Evolutionary conservation across 257 asterid species (phyloP).

Genomic region (Sherardia arvensis): DNA sequence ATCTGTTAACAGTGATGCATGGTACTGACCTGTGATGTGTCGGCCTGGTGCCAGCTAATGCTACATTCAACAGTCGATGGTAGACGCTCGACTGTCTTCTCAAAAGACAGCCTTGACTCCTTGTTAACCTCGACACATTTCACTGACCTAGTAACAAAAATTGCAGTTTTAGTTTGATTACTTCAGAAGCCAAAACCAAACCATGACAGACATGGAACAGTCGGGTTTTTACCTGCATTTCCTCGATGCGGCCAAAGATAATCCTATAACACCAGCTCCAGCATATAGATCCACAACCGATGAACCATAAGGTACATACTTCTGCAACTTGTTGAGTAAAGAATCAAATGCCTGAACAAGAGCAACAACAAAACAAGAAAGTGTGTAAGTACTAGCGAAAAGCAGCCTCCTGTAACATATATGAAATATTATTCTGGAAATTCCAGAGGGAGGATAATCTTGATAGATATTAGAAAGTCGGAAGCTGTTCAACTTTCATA

Average conservation of each 20-base stretch:
- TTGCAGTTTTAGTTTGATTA: neutral
- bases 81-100: slow-evolving; percentile 78
- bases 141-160: slow-evolving; percentile 51
- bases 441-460: neutral
- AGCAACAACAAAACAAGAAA: neutral
- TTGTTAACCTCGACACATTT: slow-evolving; percentile 92
- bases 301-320: slow-evolving; percentile 71
- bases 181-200: neutral
- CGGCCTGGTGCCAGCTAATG: slow-evolving; percentile 97
- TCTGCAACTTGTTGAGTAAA: slow-evolving; percentile 66
- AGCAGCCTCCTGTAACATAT: neutral
- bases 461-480: neutral
- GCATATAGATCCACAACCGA: slow-evolving; percentile 93
- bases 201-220: slow-evolving; percentile 6
- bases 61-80: slow-evolving; percentile 42
- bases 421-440: neutral
- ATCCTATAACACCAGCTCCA: slow-evolving; percentile 95
- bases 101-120: slow-evolving; percentile 76
- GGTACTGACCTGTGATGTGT: slow-evolving; percentile 59
- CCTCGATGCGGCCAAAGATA: slow-evolving; percentile 74
- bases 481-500: neutral
- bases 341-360: slow-evolving; percentile 79
- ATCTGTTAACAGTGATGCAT: neutral
- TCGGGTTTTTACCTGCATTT: slow-evolving; percentile 55
- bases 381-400: neutral